phyloP scores from a whole-genome alignment of 495 filamentous ascomycete species.

The Xylaria flabelliformis region DNA sequence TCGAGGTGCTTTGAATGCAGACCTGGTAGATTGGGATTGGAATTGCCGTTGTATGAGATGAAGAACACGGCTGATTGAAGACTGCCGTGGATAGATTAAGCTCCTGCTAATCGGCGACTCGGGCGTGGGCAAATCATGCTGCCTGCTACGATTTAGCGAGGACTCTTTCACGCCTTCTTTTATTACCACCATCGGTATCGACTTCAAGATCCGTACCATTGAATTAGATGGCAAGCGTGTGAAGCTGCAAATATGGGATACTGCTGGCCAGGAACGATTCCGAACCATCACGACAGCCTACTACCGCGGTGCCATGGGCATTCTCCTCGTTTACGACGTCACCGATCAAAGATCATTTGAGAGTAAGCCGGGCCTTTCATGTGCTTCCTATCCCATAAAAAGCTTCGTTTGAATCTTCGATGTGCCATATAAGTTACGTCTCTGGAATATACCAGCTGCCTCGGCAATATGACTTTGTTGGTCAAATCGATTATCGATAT shows the following conservation, averaged over 20 bases:
- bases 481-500: neutral
- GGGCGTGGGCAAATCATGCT: constrained; percentile 98
- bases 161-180: constrained; percentile 99
- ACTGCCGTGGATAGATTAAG: constrained; percentile 76
- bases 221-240: constrained; percentile 97
- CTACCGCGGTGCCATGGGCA: constrained; percentile 98
- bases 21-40: neutral
- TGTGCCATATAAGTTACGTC: constrained; percentile 17
- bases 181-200: constrained; percentile 99
- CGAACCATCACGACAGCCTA: constrained; percentile 98
- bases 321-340: constrained; percentile 97
- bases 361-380: constrained; percentile 65
- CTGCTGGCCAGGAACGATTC: constrained; percentile 96
- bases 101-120: constrained; percentile 97
- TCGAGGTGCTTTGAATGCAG: constrained; percentile 6
- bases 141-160: constrained; percentile 96
- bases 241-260: constrained; percentile 99
- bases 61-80: constrained; percentile 2
- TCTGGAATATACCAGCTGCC: constrained; percentile 4
- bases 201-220: constrained; percentile 99
- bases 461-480: neutral
- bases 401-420: neutral
- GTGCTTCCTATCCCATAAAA: constrained; percentile 6
- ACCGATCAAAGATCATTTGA: constrained; percentile 97
- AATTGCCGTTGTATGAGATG: neutral